Percentiles rank a stretch among this genome's conserved stretches.
Conservation (phyloP, 148 eudicot genomes). For the Rhododendron ovatum region DNA sequence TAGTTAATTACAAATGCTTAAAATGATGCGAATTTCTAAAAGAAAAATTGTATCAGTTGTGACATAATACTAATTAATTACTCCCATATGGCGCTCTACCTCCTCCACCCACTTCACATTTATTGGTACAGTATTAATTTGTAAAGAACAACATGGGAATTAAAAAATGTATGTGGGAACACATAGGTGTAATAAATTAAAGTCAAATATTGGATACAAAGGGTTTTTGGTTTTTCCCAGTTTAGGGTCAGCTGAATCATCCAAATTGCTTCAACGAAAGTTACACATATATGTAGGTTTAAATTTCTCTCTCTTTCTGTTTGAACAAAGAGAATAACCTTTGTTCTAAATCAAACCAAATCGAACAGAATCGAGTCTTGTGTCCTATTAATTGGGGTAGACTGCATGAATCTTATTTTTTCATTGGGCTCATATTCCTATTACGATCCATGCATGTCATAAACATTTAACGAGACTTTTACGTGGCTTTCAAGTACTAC, state of each 20-base stretch:
- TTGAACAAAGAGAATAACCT: too few relatives aligned
- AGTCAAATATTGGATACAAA: neutral
- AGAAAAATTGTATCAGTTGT: neutral
- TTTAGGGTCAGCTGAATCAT: neutral
- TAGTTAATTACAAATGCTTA: neutral
- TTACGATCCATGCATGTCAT: too few relatives aligned
- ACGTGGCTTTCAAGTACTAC: too few relatives aligned
- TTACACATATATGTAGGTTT: neutral
- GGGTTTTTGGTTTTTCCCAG: neutral
- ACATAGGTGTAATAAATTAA: neutral
- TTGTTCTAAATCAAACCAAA: too few relatives aligned
- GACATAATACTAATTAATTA: constrained; percentile 1
- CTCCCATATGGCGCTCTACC: neutral
- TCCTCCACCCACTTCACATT: neutral
- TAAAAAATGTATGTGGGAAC: neutral
- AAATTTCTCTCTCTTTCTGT: neutral
- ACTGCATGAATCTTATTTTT: too few relatives aligned
- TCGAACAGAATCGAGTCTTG: too few relatives aligned
- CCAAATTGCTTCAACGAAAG: neutral
- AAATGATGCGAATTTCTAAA: neutral
- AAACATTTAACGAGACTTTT: too few relatives aligned
- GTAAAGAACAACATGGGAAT: neutral
- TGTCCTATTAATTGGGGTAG: too few relatives aligned
- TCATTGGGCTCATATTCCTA: too few relatives aligned
- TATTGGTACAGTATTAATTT: neutral